These are phyloP conservation scores for Lotus japonicus DNA, from an alignment of 306 rosid species.

Conservation along the genomic window DNA sequence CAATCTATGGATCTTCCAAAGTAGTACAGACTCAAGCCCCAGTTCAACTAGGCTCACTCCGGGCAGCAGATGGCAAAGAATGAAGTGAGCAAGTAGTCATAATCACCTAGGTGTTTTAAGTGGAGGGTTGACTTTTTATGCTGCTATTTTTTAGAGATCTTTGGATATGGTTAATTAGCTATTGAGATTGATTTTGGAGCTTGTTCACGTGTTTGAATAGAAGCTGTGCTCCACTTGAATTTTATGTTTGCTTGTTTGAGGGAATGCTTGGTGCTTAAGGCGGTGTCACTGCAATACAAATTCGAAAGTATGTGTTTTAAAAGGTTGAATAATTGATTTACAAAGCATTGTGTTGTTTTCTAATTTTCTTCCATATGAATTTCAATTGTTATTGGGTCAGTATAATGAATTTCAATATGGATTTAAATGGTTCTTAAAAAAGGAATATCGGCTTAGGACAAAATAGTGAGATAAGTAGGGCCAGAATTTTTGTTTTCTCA, in stretches of 20 bases:
- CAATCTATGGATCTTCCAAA: constrained; percentile 82
- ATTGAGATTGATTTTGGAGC: background rate
- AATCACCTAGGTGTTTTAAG: background rate
- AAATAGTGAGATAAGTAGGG: too few relatives aligned
- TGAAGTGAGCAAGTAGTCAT: constrained; percentile 12
- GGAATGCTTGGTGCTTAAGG: constrained; percentile 15
- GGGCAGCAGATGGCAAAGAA: constrained; percentile 91
- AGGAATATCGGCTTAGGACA: too few relatives aligned
- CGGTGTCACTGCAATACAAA: background rate
- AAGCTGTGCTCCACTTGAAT: constrained; percentile 11
- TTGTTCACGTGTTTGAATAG: constrained; percentile 1
- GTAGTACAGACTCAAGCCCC: constrained; percentile 98
- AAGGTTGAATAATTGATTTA: background rate
- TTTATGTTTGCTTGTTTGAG: constrained; percentile 2
- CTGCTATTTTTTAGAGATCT: background rate
- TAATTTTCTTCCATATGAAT: background rate
- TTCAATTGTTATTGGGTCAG: background rate
- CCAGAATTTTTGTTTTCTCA: too few relatives aligned
- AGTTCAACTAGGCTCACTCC: constrained; percentile 91
- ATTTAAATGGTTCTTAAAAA: background rate
- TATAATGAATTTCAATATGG: background rate
- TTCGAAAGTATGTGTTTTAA: background rate
- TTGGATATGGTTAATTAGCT: constrained; percentile 13
- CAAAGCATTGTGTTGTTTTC: background rate
- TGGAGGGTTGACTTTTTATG: background rate